Evolutionary conservation across 2,329 filamentous ascomycete species (phyloP).

Genomic region (Uncinocarpus reesii): DNA sequence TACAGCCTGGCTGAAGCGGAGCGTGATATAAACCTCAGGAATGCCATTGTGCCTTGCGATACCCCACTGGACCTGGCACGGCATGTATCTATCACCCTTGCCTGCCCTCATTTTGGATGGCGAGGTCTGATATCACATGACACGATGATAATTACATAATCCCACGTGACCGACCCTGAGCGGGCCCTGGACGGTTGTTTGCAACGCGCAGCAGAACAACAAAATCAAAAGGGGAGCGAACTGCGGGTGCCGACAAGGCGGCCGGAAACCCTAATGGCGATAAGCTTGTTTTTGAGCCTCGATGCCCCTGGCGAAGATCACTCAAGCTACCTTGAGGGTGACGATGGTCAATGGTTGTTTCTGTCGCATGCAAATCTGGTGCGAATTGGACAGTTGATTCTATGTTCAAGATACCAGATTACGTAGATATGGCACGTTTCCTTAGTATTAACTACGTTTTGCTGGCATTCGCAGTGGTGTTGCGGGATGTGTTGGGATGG

Average conservation of each 20-base stretch:
- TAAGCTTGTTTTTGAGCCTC: conserved; percentile 25
- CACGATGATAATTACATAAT: too few relatives aligned
- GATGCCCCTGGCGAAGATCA: conserved; percentile 16
- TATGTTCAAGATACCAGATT: too few relatives aligned
- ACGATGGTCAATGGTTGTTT: background rate
- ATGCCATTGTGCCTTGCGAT: background rate
- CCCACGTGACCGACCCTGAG: too few relatives aligned
- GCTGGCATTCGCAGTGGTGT: background rate
- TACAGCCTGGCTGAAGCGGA: background rate
- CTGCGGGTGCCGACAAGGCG: conserved; percentile 16
- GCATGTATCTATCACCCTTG: background rate
- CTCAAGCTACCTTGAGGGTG: conserved; percentile 8
- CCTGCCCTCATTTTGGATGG: too few relatives aligned
- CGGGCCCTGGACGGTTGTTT: too few relatives aligned
- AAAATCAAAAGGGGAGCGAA: conserved; percentile 5
- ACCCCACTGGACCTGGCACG: background rate
- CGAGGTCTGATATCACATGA: background rate
- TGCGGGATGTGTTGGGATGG: background rate
- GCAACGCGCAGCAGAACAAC: background rate
- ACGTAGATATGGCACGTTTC: too few relatives aligned
- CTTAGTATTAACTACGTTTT: too few relatives aligned
- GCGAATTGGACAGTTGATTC: background rate
- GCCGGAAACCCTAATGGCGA: conserved; percentile 25
- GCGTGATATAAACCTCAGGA: conserved; percentile 4
- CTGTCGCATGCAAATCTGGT: background rate